Evolutionary conservation across 2,329 filamentous ascomycete species (phyloP).

Genomic region (Colletotrichum phormii): DNA sequence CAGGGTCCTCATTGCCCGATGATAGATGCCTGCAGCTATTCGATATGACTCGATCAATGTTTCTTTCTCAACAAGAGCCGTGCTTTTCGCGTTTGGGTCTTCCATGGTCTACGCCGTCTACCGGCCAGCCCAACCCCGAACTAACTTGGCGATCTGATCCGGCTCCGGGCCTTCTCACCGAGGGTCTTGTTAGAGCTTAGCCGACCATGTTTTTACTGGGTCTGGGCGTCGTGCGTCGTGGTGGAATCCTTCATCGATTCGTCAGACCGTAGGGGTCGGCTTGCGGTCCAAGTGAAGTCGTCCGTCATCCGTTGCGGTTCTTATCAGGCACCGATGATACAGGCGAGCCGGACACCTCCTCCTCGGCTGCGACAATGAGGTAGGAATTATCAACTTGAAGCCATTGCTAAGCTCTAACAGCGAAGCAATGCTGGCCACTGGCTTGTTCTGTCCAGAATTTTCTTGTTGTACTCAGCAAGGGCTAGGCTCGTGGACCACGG

Average conservation of each 20-base stretch:
- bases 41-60: background rate
- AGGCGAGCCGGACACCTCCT: background rate
- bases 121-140: background rate
- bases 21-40: background rate
- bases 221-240: background rate
- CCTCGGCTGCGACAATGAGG: background rate
- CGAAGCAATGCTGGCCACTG: background rate
- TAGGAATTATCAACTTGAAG: background rate
- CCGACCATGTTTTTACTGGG: background rate
- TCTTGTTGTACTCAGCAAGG: background rate
- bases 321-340: conserved; percentile 29
- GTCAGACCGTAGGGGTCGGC: conserved; percentile 15
- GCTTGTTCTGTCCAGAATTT: background rate
- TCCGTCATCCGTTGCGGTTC: background rate
- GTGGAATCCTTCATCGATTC: conserved; percentile 5
- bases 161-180: conserved; percentile 5
- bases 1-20: background rate
- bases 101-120: conserved; percentile 7
- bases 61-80: background rate
- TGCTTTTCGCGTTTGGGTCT: background rate
- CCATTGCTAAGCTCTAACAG: background rate
- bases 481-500: background rate
- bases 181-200: conserved; percentile 3
- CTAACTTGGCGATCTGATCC: conserved; percentile 18
- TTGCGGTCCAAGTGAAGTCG: background rate